Evolutionary conservation across 768 basidiomycete species (phyloP).

Genomic region (Cubamyces sp.): DNA sequence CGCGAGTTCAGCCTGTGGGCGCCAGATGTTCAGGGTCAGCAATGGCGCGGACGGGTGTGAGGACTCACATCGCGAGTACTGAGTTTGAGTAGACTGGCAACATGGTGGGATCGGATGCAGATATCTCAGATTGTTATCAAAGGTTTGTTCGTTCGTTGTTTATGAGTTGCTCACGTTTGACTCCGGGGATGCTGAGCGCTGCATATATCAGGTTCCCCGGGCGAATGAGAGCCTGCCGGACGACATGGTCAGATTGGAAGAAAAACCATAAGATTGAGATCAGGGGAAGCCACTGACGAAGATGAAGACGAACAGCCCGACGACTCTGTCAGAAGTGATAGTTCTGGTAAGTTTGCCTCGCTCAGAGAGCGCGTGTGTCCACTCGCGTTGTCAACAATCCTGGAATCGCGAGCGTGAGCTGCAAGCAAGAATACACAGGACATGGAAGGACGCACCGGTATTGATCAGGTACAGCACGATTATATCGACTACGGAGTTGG

Average conservation of each 20-base stretch:
- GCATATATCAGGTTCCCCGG: constrained; percentile 1
- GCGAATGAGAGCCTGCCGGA: not conserved
- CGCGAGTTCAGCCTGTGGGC: constrained; percentile 5
- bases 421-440: too few species aligned
- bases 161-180: not conserved
- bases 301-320: not conserved
- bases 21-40: too few species aligned
- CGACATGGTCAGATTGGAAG: not conserved
- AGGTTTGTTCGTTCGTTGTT: not conserved
- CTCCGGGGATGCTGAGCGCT: constrained; percentile 1
- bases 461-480: constrained; percentile 3
- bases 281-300: not conserved
- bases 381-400: constrained; percentile 2
- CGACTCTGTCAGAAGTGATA: not conserved
- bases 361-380: too few species aligned
- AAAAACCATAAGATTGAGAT: not conserved
- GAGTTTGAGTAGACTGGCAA: not conserved
- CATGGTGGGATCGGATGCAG: not conserved
- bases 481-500: constrained; percentile 1
- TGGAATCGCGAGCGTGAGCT: not conserved
- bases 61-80: not conserved
- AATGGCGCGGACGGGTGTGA: not conserved
- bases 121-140: too few species aligned
- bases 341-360: too few species aligned
- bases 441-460: not conserved